Base-by-base conservation (phyloP, 306 rosid genomes). In the Alnus rubra region DNA sequence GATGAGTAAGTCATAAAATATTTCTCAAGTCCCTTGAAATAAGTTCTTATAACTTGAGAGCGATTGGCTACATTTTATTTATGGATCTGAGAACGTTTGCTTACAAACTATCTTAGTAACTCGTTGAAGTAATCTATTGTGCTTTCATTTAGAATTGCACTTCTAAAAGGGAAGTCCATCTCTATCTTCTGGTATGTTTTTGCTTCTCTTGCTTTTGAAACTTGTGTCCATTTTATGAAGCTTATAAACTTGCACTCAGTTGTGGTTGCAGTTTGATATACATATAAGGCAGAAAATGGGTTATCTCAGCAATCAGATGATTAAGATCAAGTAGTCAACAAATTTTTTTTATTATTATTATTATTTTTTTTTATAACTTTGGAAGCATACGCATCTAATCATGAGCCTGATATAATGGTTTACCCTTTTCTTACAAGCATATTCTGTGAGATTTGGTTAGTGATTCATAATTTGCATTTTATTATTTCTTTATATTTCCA, bases 381-480 rank as follows among this genome's bases (percentile, higher is more conserved):
- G 65, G 65, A 58, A 58, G 9, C 65, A 5, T 58, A 1, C 9
- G 35, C 65, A 19, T 19, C 33, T n/a, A 58, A 1, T n/a, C 64
- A 58, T 19, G 6, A 58, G 33, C 33, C 35, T 58, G 33, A 23
- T 58, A 23, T 23, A 2, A 3, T 58, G 35, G 5, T 58, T 58
- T 19, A 19, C 64, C 35, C 1, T 58, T 58, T 58, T 23, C 55
- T 59, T 48, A 14, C 73, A 19, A 72, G 71, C 70, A 59, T 52
- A 1, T 28, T n/a, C n/a, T 74, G 30, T 59, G 28, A 76, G 33
- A 56, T 48, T 30, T 35, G 16, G 55, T 7, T 75, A 45, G 76
- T 6, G 1, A 58, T 68, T 59, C 50, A 30, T 55, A 23, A 33
- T 63, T 53, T 59, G 64, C 75, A 76, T 74, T 79, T 45, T 63